phyloP scores from a whole-genome alignment of 345 rosid species.

The Physaria fendleri region DNA sequence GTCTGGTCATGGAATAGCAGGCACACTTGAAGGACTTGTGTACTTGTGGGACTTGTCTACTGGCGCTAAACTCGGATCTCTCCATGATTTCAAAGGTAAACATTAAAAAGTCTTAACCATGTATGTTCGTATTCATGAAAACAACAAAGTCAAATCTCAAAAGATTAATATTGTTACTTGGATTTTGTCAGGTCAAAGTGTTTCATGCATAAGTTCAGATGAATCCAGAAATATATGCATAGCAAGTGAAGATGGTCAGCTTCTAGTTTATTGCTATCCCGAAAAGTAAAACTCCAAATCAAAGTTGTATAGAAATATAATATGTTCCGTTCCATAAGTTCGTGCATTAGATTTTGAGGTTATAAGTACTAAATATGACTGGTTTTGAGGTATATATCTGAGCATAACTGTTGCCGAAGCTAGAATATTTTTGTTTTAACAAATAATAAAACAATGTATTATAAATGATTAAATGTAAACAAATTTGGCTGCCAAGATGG shows the following conservation, averaged over 20 bases:
- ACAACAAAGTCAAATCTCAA: not conserved
- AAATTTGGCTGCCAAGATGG: slow-evolving; percentile 8
- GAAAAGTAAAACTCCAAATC: slow-evolving; percentile 12
- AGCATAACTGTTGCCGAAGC: not conserved
- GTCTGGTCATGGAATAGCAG: slow-evolving; percentile 62
- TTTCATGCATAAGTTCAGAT: slow-evolving; percentile 66
- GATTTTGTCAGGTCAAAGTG: slow-evolving; percentile 43
- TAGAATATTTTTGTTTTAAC: not conserved
- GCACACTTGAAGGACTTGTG: slow-evolving; percentile 63
- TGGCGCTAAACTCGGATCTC: slow-evolving; percentile 53
- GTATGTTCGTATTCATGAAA: not conserved
- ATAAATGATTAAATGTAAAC: not conserved
- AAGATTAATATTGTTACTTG: not conserved
- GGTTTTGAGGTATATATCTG: slow-evolving; percentile 7
- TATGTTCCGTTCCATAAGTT: not conserved
- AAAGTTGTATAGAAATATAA: too few relatives aligned
- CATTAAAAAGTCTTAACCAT: not conserved
- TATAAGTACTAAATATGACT: not conserved
- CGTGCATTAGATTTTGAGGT: not conserved
- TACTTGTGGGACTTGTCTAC: slow-evolving; percentile 66
- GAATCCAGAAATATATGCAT: slow-evolving; percentile 48
- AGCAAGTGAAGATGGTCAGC: slow-evolving; percentile 54
- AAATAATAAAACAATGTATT: not conserved
- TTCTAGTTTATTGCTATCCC: slow-evolving; percentile 46
- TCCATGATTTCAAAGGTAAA: slow-evolving; percentile 71